Percentiles rank a stretch among this genome's conserved stretches.
These are phyloP conservation scores for Dactylella cylindrospora DNA, from an alignment of 2,329 filamentous ascomycete genomes.

Conservation along the genomic window DNA sequence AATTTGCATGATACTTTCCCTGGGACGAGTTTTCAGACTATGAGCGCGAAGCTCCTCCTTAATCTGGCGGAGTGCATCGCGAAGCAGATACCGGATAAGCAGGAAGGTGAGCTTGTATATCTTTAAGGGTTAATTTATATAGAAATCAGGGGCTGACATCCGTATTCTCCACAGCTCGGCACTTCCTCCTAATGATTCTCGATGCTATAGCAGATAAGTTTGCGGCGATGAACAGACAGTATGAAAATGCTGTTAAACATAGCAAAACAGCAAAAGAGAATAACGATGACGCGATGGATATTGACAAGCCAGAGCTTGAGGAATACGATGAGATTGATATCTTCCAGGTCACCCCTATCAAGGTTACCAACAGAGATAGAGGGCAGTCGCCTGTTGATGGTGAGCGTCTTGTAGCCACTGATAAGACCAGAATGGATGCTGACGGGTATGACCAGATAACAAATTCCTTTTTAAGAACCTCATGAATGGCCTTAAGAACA, in stretches of 20 bases:
- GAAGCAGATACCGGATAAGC: constrained; percentile 80
- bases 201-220: constrained; percentile 99
- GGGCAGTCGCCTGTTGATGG: constrained; percentile 77
- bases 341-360: constrained; percentile 93
- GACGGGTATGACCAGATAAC: constrained; percentile 67
- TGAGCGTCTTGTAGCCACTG: constrained; percentile 6
- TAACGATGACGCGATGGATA: constrained; percentile 74
- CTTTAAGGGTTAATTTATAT: neutral
- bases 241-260: constrained; percentile 89
- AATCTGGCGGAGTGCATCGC: constrained; percentile 99
- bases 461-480: constrained; percentile 97
- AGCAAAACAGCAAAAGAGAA: constrained; percentile 67
- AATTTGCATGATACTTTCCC: constrained; percentile 95
- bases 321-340: constrained; percentile 99
- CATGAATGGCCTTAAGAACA: constrained; percentile 92
- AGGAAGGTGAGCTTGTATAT: constrained; percentile 58
- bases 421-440: constrained; percentile 20
- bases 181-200: constrained; percentile 94
- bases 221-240: constrained; percentile 95
- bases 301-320: constrained; percentile 65
- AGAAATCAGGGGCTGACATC: constrained; percentile 6
- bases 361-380: constrained; percentile 85
- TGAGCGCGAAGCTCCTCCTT: constrained; percentile 94
- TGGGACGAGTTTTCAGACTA: constrained; percentile 97
- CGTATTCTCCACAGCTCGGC: constrained; percentile 62